Conservation (phyloP, 2,329 filamentous ascomycete species). For the Scytalidium sp. region DNA sequence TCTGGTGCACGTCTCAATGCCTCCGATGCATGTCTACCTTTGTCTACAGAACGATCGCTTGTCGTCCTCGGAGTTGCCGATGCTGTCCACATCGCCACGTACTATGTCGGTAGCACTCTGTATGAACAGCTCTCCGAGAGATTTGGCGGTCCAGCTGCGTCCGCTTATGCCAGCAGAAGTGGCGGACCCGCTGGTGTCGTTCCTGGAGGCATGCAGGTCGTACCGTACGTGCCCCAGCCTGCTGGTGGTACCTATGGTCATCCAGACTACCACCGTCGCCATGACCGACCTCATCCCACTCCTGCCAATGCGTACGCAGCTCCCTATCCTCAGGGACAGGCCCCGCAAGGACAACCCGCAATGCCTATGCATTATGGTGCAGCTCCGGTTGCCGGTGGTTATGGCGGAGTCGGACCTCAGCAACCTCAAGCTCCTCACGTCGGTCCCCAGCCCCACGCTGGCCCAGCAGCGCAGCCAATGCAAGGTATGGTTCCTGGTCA, state of each 20-base stretch:
- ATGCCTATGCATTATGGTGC: constrained; percentile 74
- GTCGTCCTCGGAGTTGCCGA: constrained; percentile 97
- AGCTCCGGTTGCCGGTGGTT: constrained; percentile 60
- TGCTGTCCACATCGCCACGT: constrained; percentile 97
- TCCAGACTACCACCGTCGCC: constrained; percentile 79
- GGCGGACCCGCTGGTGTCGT: constrained; percentile 91
- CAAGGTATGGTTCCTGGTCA: constrained; percentile 73
- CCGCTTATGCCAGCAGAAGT: constrained; percentile 94
- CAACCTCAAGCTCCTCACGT: constrained; percentile 65
- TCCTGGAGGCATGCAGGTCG: constrained; percentile 96
- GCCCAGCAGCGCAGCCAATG: constrained; percentile 72
- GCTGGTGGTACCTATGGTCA: constrained; percentile 90
- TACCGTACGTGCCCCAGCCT: constrained; percentile 94
- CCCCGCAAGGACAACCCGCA: constrained; percentile 52
- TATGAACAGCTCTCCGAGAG: constrained; percentile 96
- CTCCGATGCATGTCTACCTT: constrained; percentile 88
- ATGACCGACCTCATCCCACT: constrained; percentile 73
- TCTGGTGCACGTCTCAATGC: constrained; percentile 96
- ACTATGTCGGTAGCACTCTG: constrained; percentile 97
- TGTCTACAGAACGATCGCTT: constrained; percentile 95
- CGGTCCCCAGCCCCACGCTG: constrained; percentile 62
- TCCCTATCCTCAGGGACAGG: constrained; percentile 50
- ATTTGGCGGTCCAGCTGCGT: constrained; percentile 92
- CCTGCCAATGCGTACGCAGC: constrained; percentile 72
- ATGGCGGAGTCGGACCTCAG: constrained; percentile 76